Percentiles rank a stretch among this genome's conserved stretches.
Evolutionary conservation across 2,329 filamentous ascomycete genomes (phyloP).

Genomic region (Cadophora sp.): DNA sequence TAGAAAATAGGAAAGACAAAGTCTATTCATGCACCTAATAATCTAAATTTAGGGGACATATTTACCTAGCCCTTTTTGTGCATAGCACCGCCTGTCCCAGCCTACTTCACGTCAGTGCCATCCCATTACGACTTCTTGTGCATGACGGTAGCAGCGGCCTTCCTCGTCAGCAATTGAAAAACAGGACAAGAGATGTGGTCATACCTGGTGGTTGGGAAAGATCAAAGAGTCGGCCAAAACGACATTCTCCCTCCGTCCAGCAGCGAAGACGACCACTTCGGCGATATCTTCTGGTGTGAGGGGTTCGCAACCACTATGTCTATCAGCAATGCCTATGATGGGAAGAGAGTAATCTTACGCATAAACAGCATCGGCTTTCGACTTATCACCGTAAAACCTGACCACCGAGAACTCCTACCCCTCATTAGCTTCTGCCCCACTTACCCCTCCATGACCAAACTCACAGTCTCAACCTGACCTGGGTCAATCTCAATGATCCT

Average conservation of each 20-base stretch:
- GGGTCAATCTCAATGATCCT: constrained; percentile 89
- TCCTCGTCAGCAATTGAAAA: constrained; percentile 41
- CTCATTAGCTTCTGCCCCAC: constrained; percentile 9
- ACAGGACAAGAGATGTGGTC: constrained; percentile 36
- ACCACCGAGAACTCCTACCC: constrained; percentile 83
- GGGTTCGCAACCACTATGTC: constrained; percentile 72
- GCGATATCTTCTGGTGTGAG: constrained; percentile 91
- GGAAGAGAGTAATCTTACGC: constrained; percentile 57
- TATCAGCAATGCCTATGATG: neutral
- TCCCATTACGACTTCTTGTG: constrained; percentile 48
- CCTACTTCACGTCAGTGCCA: constrained; percentile 36
- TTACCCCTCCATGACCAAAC: constrained; percentile 32
- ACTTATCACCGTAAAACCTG: constrained; percentile 85
- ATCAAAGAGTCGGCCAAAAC: constrained; percentile 87
- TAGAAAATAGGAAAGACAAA: neutral
- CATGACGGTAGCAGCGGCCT: constrained; percentile 52
- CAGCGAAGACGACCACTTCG: constrained; percentile 86
- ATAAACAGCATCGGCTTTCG: constrained; percentile 90
- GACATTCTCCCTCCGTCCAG: constrained; percentile 85
- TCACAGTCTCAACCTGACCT: constrained; percentile 87
- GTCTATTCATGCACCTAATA: constrained; percentile 1
- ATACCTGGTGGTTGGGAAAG: constrained; percentile 88
- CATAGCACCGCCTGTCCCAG: constrained; percentile 43
- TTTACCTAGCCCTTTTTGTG: constrained; percentile 34
- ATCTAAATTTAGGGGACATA: neutral